Conservation (phyloP, 2,329 filamentous ascomycete genomes). For the Cladophialophora immunda region DNA sequence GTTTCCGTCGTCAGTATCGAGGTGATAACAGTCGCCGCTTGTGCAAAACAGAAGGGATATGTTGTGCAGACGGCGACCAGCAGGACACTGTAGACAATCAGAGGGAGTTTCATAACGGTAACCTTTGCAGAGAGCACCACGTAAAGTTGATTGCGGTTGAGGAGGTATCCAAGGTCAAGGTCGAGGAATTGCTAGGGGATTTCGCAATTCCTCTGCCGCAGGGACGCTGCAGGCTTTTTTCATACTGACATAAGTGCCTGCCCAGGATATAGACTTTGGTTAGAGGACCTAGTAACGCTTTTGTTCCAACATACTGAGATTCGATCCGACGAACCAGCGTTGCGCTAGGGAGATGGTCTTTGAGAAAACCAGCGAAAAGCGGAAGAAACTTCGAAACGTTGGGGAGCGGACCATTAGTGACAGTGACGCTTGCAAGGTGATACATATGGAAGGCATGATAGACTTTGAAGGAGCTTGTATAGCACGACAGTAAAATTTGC, state of each 20-base stretch:
- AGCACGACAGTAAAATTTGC: neutral
- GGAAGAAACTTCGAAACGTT: neutral
- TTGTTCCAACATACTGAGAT: neutral
- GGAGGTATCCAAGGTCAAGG: neutral
- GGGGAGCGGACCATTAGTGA: neutral
- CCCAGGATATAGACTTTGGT: neutral
- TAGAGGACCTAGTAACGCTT: neutral
- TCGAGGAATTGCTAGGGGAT: neutral
- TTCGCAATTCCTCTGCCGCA: neutral
- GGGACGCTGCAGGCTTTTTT: neutral
- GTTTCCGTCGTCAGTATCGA: conserved; percentile 1
- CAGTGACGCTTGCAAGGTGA: neutral
- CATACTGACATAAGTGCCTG: neutral
- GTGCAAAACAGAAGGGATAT: neutral
- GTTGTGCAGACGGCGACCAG: neutral
- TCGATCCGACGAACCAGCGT: neutral
- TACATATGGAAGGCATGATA: neutral
- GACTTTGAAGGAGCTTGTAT: neutral
- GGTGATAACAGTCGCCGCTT: neutral
- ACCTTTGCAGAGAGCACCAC: neutral
- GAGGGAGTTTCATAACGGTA: neutral
- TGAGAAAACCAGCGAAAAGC: neutral
- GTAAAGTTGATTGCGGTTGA: neutral
- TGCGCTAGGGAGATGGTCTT: neutral
- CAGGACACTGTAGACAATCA: neutral